Base-by-base conservation (phyloP, 192 early-diverging fungal species). In the Powellomyces hirtus region DNA sequence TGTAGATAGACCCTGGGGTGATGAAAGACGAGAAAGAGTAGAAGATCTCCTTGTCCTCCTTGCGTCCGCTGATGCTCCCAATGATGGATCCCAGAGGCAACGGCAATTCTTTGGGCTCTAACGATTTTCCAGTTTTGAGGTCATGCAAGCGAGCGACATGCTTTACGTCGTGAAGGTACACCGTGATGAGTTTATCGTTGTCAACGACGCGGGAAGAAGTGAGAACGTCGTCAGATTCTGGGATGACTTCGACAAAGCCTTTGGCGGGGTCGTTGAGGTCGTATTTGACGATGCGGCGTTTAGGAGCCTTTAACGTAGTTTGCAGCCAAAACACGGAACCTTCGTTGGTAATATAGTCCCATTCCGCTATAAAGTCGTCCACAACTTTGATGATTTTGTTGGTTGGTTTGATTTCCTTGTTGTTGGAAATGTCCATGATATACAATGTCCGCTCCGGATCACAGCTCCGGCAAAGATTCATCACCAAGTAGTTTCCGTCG, bases 81-180 rank as follows among this genome's bases (percentile, higher is more conserved):
- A 73, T 66, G 33, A 89, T 59, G 30, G 77, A 74, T 11, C 86
- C 88, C 4, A 75, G 29, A 3, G 86, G 81, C 18, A 83, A 36
- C 14, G 84, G 81, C 49, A 88, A 62, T 24, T 71, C 36, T 36
- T 81, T 62, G 34, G 82, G 65, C 14, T 62, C 45, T 38, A 81
- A 53, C 40, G 70, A 59, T 20, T 45, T 30, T 0, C 84, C 86
- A 13, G 77, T 80, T 26, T 45, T 52, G 38, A 87, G 58, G 30
- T 78, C 71, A 63, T 82, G 64, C 14, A 90, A 55, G 29, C 66
- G 46, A 14, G 72, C 27, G 74, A 75, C 62, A 57, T 76, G 59
- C 71, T 72, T 85, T 13, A 89, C 88, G 74, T 91, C 84, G 66
- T 79, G 80, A 60, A 89, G 70, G 70, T 89, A 87, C 1, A 72